Percentiles rank a stretch among this genome's conserved stretches.
Conservation (phyloP, 768 basidiomycete genomes). For the Termitomyces sp. region DNA sequence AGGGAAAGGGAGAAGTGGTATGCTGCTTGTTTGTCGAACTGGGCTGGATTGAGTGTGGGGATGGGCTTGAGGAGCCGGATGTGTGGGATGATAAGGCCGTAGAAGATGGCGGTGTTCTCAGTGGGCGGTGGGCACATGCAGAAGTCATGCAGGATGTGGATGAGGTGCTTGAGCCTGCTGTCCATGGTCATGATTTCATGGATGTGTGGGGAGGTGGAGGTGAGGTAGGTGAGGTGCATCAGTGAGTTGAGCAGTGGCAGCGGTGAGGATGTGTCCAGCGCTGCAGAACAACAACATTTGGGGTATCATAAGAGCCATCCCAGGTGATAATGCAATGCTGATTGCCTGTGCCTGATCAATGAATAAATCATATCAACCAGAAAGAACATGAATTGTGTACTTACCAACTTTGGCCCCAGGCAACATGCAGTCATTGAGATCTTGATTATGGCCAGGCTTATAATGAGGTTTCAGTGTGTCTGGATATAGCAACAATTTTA, state of each 20-base stretch:
- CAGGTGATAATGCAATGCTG: constrained; percentile 57
- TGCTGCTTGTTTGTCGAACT: constrained; percentile 81
- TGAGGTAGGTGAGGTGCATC: constrained; percentile 93
- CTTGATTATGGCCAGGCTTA: constrained; percentile 52
- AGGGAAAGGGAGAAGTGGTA: constrained; percentile 92
- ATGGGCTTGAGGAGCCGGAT: constrained; percentile 52
- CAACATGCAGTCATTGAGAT: constrained; percentile 52
- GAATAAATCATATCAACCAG: constrained; percentile 6
- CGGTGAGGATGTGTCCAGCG: constrained; percentile 51
- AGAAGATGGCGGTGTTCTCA: constrained; percentile 72
- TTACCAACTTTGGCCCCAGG: constrained; percentile 75
- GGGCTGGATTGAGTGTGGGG: constrained; percentile 64
- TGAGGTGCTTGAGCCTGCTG: constrained; percentile 93
- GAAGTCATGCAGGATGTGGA: constrained; percentile 87
- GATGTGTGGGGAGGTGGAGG: constrained; percentile 95
- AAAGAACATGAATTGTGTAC: constrained; percentile 24
- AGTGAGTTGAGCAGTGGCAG: constrained; percentile 77
- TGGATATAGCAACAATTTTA: constrained; percentile 15
- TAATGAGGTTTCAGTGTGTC: constrained; percentile 36
- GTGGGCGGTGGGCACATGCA: constrained; percentile 82
- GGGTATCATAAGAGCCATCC: constrained; percentile 50
- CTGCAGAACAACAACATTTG: constrained; percentile 47
- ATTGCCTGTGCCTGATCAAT: constrained; percentile 41
- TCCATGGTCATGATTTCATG: constrained; percentile 98
- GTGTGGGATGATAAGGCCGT: constrained; percentile 72